Conservation (phyloP, 768 basidiomycete species). For the Boletus reticuloceps region DNA sequence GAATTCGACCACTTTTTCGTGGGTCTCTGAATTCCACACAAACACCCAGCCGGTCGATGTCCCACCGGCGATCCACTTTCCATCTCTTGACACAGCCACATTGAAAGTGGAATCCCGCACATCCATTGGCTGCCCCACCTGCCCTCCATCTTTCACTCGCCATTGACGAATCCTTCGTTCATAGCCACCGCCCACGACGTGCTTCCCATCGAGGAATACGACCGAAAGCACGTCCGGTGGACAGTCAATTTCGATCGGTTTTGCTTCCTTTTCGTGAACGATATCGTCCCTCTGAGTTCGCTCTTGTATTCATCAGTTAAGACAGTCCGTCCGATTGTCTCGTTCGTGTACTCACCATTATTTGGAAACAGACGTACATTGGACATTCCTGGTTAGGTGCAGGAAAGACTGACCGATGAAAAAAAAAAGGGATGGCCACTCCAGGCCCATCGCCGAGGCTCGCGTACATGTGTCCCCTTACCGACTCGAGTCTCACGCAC, state of each 20-base stretch:
- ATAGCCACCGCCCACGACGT: not conserved
- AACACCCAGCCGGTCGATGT: not conserved
- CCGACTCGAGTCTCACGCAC: too few relatives aligned
- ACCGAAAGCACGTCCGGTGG: not conserved
- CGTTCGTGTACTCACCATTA: too few relatives aligned
- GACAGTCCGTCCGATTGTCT: not conserved
- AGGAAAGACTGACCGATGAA: too few relatives aligned
- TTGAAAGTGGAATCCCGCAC: not conserved
- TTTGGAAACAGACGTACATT: too few relatives aligned
- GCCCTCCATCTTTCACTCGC: not conserved
- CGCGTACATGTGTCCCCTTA: too few relatives aligned
- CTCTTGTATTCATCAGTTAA: too few relatives aligned
- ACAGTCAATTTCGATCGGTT: not conserved
- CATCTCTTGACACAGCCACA: not conserved
- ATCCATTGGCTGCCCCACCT: slow-evolving; percentile 1
- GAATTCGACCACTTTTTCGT: not conserved
- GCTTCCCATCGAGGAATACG: not conserved
- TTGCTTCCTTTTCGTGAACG: too few relatives aligned
- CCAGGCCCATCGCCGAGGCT: too few relatives aligned
- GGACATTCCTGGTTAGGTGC: too few relatives aligned
- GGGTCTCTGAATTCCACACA: slow-evolving; percentile 1
- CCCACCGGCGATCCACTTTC: not conserved
- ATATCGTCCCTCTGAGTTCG: too few relatives aligned
- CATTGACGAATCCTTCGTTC: not conserved
- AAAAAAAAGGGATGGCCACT: too few relatives aligned